Evolutionary conservation across 176 grass and related monocot genomes (phyloP).

Genomic region (Oryza meyeriana): DNA sequence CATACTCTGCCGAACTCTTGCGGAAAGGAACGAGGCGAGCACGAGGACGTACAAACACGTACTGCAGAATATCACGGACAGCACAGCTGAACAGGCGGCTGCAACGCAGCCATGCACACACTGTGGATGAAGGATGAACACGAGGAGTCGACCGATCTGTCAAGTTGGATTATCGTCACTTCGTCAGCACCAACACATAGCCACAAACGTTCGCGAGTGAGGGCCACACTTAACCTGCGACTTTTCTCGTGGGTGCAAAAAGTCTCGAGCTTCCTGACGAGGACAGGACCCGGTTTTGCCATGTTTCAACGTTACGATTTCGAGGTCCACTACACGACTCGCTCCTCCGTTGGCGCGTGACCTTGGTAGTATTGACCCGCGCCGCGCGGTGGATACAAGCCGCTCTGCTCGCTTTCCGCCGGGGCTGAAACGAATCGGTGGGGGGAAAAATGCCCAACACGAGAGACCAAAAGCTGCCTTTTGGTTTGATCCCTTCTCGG

Average conservation of each 20-base stretch:
- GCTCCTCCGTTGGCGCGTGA: not conserved
- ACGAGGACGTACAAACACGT: not conserved
- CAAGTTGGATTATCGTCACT: not conserved
- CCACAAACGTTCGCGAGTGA: not conserved
- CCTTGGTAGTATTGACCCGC: not conserved
- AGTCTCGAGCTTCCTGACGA: not conserved
- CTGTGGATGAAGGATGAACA: not conserved
- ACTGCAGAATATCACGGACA: not conserved
- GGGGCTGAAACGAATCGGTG: constrained; percentile 7
- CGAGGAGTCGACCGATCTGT: not conserved
- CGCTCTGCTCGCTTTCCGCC: not conserved
- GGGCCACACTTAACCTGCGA: not conserved
- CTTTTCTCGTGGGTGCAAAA: not conserved
- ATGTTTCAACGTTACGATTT: constrained; percentile 8
- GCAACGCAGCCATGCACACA: not conserved
- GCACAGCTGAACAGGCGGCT: not conserved
- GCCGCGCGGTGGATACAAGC: not conserved
- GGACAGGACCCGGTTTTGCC: not conserved
- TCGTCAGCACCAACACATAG: not conserved
- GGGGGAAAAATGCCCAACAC: not conserved
- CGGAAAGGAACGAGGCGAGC: not conserved
- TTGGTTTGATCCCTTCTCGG: not conserved
- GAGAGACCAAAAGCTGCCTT: not conserved
- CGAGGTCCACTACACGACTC: not conserved
- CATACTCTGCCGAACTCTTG: not conserved